Percentiles rank a stretch among this genome's conserved stretches.
phyloP scores from a whole-genome alignment of 441 rosid species.

The Eutrema salsugineum region DNA sequence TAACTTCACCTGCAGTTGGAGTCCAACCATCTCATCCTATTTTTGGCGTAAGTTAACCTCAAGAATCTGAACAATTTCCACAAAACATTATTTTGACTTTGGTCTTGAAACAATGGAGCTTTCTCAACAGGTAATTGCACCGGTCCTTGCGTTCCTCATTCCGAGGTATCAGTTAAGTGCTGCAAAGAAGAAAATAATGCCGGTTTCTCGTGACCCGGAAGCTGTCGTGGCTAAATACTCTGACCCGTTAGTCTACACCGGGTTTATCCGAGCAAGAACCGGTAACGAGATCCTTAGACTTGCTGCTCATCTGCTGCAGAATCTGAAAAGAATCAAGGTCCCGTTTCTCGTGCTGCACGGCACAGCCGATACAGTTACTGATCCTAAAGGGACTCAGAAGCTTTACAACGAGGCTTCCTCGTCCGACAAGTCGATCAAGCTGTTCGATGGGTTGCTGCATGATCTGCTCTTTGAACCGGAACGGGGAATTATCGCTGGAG shows the following conservation, averaged over 20 bases:
- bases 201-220: conserved; percentile 69
- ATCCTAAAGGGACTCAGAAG: conserved; percentile 62
- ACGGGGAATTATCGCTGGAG: conserved; percentile 41
- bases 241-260: conserved; percentile 78
- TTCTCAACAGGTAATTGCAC: conserved; percentile 58
- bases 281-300: conserved; percentile 80
- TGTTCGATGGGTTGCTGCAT: conserved; percentile 62
- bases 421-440: conserved; percentile 61
- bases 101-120: not conserved
- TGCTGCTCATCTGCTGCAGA: conserved; percentile 53
- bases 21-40: conserved; percentile 86
- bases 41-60: conserved; percentile 38
- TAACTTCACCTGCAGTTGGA: conserved; percentile 87
- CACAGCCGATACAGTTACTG: conserved; percentile 65
- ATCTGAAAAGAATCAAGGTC: conserved; percentile 44
- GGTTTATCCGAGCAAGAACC: conserved; percentile 59
- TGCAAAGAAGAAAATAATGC: conserved; percentile 58
- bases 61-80: not conserved
- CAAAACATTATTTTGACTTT: not conserved
- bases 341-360: conserved; percentile 78
- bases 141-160: conserved; percentile 51
- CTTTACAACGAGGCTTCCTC: conserved; percentile 68
- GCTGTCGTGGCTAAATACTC: conserved; percentile 79
- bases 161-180: conserved; percentile 59
- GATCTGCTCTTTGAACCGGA: conserved; percentile 83